These are phyloP conservation scores for Yamadazyma sp. DNA, from an alignment of 1,139 yeast genomes.

Conservation along the genomic window DNA sequence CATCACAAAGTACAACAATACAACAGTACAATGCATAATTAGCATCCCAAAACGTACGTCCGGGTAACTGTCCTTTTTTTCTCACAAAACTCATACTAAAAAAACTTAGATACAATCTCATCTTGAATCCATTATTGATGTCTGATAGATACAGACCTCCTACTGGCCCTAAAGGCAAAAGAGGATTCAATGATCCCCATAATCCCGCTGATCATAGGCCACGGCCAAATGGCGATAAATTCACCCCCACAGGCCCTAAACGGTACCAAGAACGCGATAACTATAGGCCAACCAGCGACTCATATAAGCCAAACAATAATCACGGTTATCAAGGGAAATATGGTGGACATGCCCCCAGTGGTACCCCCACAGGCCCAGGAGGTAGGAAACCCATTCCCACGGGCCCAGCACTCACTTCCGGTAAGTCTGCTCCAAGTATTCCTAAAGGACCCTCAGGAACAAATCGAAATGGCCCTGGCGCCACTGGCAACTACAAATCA, in stretches of 20 bases:
- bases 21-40: too few relatives aligned
- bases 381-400: constrained; percentile 5
- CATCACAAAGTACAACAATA: too few relatives aligned
- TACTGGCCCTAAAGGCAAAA: constrained; percentile 35
- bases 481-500: background rate
- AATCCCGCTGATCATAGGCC: constrained; percentile 14
- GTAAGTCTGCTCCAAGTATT: constrained; percentile 1
- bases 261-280: constrained; percentile 19
- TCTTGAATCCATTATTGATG: constrained; percentile 22
- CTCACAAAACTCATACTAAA: background rate
- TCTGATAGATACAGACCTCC: constrained; percentile 43
- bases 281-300: constrained; percentile 14
- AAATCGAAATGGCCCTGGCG: constrained; percentile 1
- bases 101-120: constrained; percentile 1
- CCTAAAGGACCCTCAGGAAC: constrained; percentile 10
- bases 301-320: constrained; percentile 7
- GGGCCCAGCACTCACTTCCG: constrained; percentile 1
- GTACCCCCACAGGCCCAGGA: background rate
- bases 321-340: background rate
- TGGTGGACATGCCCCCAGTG: background rate
- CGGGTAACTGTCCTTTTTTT: constrained; percentile 1
- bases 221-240: constrained; percentile 6
- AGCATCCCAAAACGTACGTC: background rate
- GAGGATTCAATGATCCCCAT: constrained; percentile 15
- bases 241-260: constrained; percentile 19